These are phyloP conservation scores for Coffea humblotiana DNA, from an alignment of 305 asterid species.

Conservation along the genomic window DNA sequence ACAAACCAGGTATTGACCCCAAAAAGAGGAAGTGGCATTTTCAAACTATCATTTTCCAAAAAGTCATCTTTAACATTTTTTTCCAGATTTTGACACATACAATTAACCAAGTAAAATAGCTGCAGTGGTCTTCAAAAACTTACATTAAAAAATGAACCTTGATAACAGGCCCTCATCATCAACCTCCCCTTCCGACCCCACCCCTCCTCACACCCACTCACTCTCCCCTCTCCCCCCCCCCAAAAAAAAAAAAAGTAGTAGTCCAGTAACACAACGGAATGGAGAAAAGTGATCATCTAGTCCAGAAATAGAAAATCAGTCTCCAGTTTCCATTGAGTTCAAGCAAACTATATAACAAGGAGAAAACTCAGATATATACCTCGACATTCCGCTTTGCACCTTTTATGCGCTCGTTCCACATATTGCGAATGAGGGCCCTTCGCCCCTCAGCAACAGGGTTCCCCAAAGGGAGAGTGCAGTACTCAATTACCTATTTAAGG, in stretches of 20 bases:
- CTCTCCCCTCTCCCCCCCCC: too few relatives aligned
- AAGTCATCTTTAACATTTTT: not conserved
- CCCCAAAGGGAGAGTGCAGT: constrained; percentile 86
- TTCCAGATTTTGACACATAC: not conserved
- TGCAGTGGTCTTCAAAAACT: not conserved
- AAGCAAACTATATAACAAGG: constrained; percentile 8
- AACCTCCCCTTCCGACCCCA: not conserved
- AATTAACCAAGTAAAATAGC: not conserved
- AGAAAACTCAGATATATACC: constrained; percentile 45
- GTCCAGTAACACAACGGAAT: not conserved
- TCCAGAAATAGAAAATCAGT: not conserved
- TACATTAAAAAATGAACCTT: not conserved
- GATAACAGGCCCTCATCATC: too few relatives aligned
- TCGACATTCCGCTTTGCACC: constrained; percentile 97
- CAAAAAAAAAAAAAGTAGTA: too few relatives aligned
- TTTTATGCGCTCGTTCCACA: constrained; percentile 99
- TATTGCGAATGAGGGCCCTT: constrained; percentile 79
- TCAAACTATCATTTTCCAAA: constrained; percentile 1
- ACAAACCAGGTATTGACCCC: not conserved
- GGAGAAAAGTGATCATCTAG: not conserved
- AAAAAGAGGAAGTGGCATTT: not conserved
- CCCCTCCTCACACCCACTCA: too few relatives aligned
- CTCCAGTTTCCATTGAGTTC: not conserved
- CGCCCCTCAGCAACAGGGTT: constrained; percentile 89
- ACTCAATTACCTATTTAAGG: constrained; percentile 73